phyloP scores from a whole-genome alignment of 805 yeast species.

The Candida yuanshanica region DNA sequence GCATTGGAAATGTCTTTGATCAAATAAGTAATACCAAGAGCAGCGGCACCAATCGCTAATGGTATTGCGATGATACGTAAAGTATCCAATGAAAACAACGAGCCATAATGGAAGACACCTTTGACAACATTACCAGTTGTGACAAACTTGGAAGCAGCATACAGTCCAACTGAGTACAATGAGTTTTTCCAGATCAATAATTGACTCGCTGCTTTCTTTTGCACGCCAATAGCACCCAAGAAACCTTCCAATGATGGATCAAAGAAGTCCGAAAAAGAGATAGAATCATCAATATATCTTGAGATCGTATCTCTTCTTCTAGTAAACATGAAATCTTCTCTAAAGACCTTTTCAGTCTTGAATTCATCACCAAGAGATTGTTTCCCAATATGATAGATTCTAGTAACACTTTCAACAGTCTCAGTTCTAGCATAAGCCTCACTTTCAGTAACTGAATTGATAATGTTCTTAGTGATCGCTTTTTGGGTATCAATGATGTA shows the following conservation, averaged over 20 bases:
- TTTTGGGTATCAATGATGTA: slow-evolving; percentile 69
- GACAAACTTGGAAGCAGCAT: slow-evolving; percentile 23
- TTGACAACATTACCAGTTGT: slow-evolving; percentile 35
- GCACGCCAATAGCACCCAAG: slow-evolving; percentile 25
- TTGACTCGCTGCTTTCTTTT: slow-evolving; percentile 23
- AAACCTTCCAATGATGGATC: slow-evolving; percentile 69
- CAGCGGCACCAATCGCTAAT: slow-evolving; percentile 40
- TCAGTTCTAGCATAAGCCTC: slow-evolving; percentile 63
- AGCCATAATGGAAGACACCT: slow-evolving; percentile 30
- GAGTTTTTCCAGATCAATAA: slow-evolving; percentile 26
- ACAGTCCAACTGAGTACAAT: slow-evolving; percentile 24
- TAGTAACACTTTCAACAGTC: slow-evolving; percentile 56
- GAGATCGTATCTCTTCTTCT: slow-evolving; percentile 58
- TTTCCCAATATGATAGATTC: slow-evolving; percentile 58
- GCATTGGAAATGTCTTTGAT: slow-evolving; percentile 84
- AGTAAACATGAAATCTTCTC: slow-evolving; percentile 77
- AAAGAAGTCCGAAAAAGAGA: slow-evolving; percentile 69
- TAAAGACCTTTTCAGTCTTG: slow-evolving; percentile 52
- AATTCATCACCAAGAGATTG: slow-evolving; percentile 57
- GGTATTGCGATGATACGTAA: slow-evolving; percentile 51
- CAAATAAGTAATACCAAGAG: slow-evolving; percentile 55
- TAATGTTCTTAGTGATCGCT: slow-evolving; percentile 59
- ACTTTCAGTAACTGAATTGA: slow-evolving; percentile 53
- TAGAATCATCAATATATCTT: slow-evolving; percentile 50
- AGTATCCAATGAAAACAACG: slow-evolving; percentile 30